Evolutionary conservation across 805 yeast species (phyloP).

Genomic region (Maudiozyma pseudohumilis): DNA sequence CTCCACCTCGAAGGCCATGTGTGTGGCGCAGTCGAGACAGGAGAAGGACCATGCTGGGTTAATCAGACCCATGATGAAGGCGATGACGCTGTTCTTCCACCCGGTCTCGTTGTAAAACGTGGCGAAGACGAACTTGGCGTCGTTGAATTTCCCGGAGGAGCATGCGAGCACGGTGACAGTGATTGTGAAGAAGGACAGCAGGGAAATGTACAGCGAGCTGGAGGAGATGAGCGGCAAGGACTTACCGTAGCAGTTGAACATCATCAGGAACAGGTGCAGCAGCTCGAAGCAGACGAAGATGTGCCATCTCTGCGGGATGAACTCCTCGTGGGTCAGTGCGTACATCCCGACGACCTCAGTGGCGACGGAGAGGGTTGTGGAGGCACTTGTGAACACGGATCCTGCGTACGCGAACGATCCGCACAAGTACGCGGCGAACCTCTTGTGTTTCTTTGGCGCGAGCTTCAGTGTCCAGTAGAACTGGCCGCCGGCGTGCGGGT

Average conservation of each 20-base stretch:
- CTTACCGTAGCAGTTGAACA: constrained; percentile 48
- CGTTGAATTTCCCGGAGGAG: constrained; percentile 45
- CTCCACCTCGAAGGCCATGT: constrained; percentile 59
- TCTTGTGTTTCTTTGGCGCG: constrained; percentile 37
- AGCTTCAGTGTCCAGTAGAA: constrained; percentile 50
- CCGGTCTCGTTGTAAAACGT: constrained; percentile 52
- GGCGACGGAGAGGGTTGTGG: constrained; percentile 50
- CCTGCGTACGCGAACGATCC: constrained; percentile 62
- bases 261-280: constrained; percentile 35
- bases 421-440: constrained; percentile 47
- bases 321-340: constrained; percentile 26
- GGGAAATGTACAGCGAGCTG: constrained; percentile 44
- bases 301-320: constrained; percentile 43
- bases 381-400: constrained; percentile 52
- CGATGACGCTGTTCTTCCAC: constrained; percentile 50
- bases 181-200: constrained; percentile 45
- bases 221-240: constrained; percentile 44
- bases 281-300: constrained; percentile 45
- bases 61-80: constrained; percentile 55
- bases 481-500: constrained; percentile 58
- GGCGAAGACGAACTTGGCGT: constrained; percentile 48
- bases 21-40: constrained; percentile 63
- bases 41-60: constrained; percentile 67
- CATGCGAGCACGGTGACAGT: constrained; percentile 48
- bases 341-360: constrained; percentile 45